These are phyloP conservation scores for Geosmithia putterillii DNA, from an alignment of 2,329 filamentous ascomycete genomes.

Conservation along the genomic window DNA sequence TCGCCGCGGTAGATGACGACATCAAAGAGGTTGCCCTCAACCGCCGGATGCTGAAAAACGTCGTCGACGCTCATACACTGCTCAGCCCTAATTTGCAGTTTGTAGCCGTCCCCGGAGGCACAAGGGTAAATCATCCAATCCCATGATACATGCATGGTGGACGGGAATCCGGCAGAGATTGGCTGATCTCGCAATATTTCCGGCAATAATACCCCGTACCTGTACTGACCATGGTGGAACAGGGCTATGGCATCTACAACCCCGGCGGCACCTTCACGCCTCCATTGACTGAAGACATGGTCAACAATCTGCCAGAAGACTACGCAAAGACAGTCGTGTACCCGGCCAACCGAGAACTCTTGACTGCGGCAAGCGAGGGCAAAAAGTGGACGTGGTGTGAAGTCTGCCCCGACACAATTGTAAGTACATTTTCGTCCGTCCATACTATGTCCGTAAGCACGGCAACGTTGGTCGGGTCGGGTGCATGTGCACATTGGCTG, in stretches of 20 bases:
- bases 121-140: conserved; percentile 11
- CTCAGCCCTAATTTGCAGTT: conserved; percentile 9
- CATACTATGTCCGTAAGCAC: not conserved
- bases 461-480: too few relatives aligned
- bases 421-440: conserved; percentile 6
- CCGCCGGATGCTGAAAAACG: not conserved
- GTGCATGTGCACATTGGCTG: too few relatives aligned
- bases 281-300: conserved; percentile 19
- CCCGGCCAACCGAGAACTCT: conserved; percentile 16
- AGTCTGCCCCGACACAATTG: conserved; percentile 21
- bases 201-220: too few relatives aligned
- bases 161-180: too few relatives aligned
- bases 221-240: not conserved
- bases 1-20: conserved; percentile 12
- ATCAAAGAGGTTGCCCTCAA: not conserved
- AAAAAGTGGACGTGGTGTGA: conserved; percentile 23
- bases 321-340: conserved; percentile 22
- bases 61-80: not conserved
- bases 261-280: conserved; percentile 18
- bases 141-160: too few relatives aligned
- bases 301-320: conserved; percentile 15
- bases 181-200: too few relatives aligned
- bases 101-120: conserved; percentile 20
- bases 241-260: conserved; percentile 25
- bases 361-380: conserved; percentile 14